Conservation (phyloP, 2,329 filamentous ascomycete species). For the Fusarium heterosporum region DNA sequence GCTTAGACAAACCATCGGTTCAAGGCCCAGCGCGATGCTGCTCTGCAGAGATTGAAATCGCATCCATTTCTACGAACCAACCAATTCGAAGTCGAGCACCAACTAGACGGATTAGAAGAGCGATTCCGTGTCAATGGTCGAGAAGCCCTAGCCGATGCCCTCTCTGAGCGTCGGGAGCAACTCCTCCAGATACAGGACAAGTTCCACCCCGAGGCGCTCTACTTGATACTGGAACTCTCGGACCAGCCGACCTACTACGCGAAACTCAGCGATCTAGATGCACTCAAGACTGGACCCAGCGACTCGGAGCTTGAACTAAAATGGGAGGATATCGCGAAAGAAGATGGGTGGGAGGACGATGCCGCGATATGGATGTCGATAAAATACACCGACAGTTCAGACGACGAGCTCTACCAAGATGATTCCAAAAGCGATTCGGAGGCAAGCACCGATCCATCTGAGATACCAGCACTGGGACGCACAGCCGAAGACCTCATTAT, state of each 20-base stretch:
- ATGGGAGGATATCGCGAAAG: constrained; percentile 82
- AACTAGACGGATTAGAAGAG: constrained; percentile 81
- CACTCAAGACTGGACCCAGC: constrained; percentile 58
- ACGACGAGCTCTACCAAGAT: constrained; percentile 56
- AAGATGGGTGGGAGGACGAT: constrained; percentile 78
- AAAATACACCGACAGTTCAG: constrained; percentile 75
- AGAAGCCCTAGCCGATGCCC: constrained; percentile 80
- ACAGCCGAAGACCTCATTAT: constrained; percentile 53
- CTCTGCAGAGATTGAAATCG: constrained; percentile 63
- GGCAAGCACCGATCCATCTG: constrained; percentile 49
- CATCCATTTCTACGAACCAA: constrained; percentile 75
- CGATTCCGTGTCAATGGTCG: constrained; percentile 84
- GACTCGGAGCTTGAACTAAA: constrained; percentile 64
- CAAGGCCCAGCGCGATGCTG: constrained; percentile 60
- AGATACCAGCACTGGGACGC: constrained; percentile 38
- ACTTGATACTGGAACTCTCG: constrained; percentile 83
- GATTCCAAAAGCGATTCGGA: constrained; percentile 54
- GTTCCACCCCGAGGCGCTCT: constrained; percentile 83
- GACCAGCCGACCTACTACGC: constrained; percentile 81
- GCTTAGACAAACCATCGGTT: constrained; percentile 52
- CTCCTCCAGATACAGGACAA: constrained; percentile 66
- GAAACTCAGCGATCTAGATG: constrained; percentile 71
- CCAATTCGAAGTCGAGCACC: constrained; percentile 76
- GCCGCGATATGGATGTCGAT: constrained; percentile 77
- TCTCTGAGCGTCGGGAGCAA: constrained; percentile 69